These are phyloP conservation scores for Bipolaris oryzae DNA, from an alignment of 2,329 filamentous ascomycete species.

Conservation along the genomic window DNA sequence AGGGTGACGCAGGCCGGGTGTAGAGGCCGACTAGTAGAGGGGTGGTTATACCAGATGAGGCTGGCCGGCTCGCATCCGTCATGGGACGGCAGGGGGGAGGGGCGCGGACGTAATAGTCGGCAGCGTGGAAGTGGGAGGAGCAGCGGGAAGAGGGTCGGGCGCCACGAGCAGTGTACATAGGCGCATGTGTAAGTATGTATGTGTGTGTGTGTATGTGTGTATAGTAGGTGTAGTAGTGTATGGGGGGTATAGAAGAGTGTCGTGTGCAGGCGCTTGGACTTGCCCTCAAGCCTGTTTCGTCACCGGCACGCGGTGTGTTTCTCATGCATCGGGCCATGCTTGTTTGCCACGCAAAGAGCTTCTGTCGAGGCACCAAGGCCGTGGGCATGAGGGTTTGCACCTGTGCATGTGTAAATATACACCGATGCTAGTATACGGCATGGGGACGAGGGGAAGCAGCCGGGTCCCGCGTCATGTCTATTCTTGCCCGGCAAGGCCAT, in stretches of 20 bases:
- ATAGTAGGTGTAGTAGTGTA: background rate
- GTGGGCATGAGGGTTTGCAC: too few species aligned
- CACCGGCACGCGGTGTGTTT: slow-evolving; percentile 12
- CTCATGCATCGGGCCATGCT: slow-evolving; percentile 4
- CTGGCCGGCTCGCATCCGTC: slow-evolving; percentile 11
- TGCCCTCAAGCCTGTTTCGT: slow-evolving; percentile 2
- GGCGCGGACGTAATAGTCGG: slow-evolving; percentile 3
- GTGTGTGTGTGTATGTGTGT: background rate
- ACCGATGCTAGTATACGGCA: too few species aligned
- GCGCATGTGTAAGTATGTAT: background rate
- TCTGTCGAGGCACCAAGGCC: background rate
- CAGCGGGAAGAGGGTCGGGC: background rate
- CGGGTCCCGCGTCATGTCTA: slow-evolving; percentile 1
- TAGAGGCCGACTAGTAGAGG: slow-evolving; percentile 5
- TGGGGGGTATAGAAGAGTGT: too few species aligned
- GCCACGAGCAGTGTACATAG: background rate
- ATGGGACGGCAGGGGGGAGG: slow-evolving; percentile 10
- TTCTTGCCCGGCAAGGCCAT: slow-evolving; percentile 13
- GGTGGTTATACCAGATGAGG: background rate
- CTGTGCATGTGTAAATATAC: background rate
- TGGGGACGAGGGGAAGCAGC: background rate
- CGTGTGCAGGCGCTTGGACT: background rate
- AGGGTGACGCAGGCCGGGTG: slow-evolving; percentile 8
- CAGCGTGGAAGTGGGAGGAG: slow-evolving; percentile 4
- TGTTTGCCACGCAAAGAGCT: slow-evolving; percentile 7